These are phyloP conservation scores for Suillus subluteus DNA, from an alignment of 768 basidiomycete species.

Conservation along the genomic window DNA sequence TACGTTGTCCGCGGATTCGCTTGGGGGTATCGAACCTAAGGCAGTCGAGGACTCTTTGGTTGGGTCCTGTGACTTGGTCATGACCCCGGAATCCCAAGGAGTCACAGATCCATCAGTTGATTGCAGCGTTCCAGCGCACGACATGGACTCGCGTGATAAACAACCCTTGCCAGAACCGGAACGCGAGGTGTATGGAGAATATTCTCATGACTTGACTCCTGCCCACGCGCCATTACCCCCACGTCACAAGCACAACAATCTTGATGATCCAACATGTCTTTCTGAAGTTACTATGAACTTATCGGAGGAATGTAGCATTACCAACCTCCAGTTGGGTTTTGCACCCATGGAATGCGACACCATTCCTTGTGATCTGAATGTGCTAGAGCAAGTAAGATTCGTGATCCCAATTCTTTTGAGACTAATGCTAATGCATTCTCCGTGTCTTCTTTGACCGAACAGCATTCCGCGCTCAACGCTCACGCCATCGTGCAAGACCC, in stretches of 20 bases:
- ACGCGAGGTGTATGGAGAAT: neutral
- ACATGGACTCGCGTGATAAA: neutral
- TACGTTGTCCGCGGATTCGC: neutral
- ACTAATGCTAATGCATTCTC: neutral
- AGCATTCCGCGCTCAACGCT: neutral
- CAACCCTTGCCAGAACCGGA: neutral
- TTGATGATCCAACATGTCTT: neutral
- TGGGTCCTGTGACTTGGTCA: neutral
- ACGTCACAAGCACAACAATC: neutral
- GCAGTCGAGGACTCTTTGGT: neutral
- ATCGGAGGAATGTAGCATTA: neutral
- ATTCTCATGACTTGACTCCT: too few relatives aligned
- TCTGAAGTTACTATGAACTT: neutral
- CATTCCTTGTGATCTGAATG: neutral
- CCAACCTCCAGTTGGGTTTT: neutral
- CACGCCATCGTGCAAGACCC: neutral
- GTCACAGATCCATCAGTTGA: neutral
- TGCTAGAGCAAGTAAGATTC: conserved; percentile 5
- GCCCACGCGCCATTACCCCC: neutral
- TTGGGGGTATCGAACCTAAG: neutral
- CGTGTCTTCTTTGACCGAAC: neutral
- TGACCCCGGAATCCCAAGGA: neutral
- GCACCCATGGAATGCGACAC: neutral
- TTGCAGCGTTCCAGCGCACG: too few relatives aligned
- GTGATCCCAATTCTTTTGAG: neutral